Percentiles rank a stretch among this genome's conserved stretches.
Evolutionary conservation across 176 grass and related monocot species (phyloP).

Genomic region (Triticum dicoccoides): DNA sequence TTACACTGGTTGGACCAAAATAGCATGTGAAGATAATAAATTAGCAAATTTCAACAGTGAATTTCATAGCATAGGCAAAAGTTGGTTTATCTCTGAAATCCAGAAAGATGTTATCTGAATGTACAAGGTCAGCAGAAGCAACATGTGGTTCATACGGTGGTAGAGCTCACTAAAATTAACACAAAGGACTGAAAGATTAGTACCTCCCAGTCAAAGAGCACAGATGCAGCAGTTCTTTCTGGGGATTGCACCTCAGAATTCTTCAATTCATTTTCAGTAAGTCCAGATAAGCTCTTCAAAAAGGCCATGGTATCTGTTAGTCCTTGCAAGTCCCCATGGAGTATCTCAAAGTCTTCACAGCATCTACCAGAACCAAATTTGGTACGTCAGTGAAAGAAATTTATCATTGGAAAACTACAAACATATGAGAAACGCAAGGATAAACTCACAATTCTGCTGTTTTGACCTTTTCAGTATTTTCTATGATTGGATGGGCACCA

Average conservation of each 20-base stretch:
- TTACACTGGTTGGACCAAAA: not conserved
- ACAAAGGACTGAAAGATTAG: conserved; percentile 12
- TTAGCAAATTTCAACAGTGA: not conserved
- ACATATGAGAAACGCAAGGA: not conserved
- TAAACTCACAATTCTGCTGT: conserved; percentile 57
- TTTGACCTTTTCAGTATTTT: conserved; percentile 23
- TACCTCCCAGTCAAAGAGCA: conserved; percentile 74
- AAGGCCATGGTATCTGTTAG: conserved; percentile 68
- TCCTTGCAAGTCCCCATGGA: conserved; percentile 59
- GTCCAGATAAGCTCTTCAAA: conserved; percentile 61
- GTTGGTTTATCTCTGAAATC: not conserved
- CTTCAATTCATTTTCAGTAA: conserved; percentile 36
- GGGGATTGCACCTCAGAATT: conserved; percentile 47
- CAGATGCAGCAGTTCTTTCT: conserved; percentile 60
- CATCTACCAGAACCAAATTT: conserved; percentile 38
- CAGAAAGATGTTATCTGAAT: conserved; percentile 7
- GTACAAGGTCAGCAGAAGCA: conserved; percentile 2
- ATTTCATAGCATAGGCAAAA: not conserved
- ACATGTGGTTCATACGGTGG: not conserved
- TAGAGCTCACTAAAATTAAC: not conserved
- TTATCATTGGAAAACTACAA: not conserved
- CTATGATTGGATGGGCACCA: conserved; percentile 40
- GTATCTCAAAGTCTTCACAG: conserved; percentile 72
- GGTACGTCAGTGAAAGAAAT: conserved; percentile 27
- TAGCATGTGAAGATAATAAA: not conserved